Evolutionary conservation across 2,329 filamentous ascomycete species (phyloP).

Genomic region (Trichocomaceae sp.): DNA sequence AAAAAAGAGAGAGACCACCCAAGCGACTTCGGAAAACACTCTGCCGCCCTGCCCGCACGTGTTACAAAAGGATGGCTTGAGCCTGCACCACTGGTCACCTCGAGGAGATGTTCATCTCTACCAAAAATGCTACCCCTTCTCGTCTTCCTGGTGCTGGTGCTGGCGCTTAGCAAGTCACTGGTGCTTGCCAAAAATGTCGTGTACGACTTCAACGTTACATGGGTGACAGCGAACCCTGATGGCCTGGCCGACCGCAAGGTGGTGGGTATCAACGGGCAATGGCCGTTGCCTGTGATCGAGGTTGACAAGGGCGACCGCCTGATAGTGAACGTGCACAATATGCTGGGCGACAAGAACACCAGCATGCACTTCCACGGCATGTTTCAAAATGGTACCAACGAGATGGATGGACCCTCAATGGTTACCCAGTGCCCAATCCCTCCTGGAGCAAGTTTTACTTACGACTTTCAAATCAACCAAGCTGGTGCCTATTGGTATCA

Average conservation of each 20-base stretch:
- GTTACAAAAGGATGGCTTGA: not conserved
- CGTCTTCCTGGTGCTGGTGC: slow-evolving; percentile 4
- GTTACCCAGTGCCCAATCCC: slow-evolving; percentile 63
- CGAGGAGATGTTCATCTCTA: not conserved
- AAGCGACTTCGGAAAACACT: not conserved
- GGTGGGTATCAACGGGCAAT: slow-evolving; percentile 68
- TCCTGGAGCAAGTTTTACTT: slow-evolving; percentile 57
- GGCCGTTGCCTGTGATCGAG: slow-evolving; percentile 66
- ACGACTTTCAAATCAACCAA: slow-evolving; percentile 60
- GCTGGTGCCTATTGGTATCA: slow-evolving; percentile 61
- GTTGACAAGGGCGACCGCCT: slow-evolving; percentile 68
- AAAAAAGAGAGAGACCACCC: too few relatives aligned
- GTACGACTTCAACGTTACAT: slow-evolving; percentile 49
- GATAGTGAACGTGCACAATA: slow-evolving; percentile 62
- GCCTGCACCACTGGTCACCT: not conserved
- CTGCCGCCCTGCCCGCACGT: not conserved
- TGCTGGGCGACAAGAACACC: slow-evolving; percentile 57
- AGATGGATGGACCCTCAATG: slow-evolving; percentile 65
- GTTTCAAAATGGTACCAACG: slow-evolving; percentile 67
- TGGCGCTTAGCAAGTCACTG: slow-evolving; percentile 6
- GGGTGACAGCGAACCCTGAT: slow-evolving; percentile 52
- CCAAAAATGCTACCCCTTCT: slow-evolving; percentile 2
- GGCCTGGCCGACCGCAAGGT: slow-evolving; percentile 46
- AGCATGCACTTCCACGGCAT: slow-evolving; percentile 72
- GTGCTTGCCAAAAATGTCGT: slow-evolving; percentile 31